phyloP scores from a whole-genome alignment of 2,329 filamentous ascomycete species.

The Coniochaeta ligniaria region DNA sequence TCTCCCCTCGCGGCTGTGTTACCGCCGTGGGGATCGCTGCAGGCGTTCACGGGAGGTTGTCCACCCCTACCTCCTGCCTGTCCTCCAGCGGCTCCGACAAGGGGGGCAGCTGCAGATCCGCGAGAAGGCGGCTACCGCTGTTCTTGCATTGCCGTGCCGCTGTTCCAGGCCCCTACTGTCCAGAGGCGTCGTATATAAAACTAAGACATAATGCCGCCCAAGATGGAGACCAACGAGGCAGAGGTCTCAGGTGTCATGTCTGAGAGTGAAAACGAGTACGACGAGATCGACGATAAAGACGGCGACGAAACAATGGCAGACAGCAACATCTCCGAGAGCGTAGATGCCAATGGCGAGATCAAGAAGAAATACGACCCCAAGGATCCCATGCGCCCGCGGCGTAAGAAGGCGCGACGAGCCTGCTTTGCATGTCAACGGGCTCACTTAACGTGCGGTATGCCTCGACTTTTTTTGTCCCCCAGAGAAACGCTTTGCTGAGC shows the following conservation, averaged over 20 bases:
- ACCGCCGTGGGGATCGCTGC: conserved; percentile 19
- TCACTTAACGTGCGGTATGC: conserved; percentile 96
- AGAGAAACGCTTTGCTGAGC: not conserved
- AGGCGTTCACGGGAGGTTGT: conserved; percentile 11
- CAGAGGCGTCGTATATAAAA: conserved; percentile 36
- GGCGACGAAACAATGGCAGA: conserved; percentile 47
- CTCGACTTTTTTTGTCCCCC: not conserved
- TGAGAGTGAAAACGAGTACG: conserved; percentile 51
- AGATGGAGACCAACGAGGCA: conserved; percentile 43
- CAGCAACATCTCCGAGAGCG: conserved; percentile 32
- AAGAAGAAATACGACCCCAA: conserved; percentile 76
- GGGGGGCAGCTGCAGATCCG: conserved; percentile 3
- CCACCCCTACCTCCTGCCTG: not conserved
- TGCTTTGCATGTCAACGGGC: conserved; percentile 97
- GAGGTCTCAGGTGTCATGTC: conserved; percentile 53
- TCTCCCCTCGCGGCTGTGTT: conserved; percentile 15
- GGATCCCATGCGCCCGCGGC: conserved; percentile 78
- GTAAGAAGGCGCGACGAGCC: conserved; percentile 92
- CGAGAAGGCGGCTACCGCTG: conserved; percentile 3
- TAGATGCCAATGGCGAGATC: conserved; percentile 40
- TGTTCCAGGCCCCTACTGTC: conserved; percentile 3
- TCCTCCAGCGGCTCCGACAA: not conserved
- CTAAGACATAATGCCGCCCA: conserved; percentile 48
- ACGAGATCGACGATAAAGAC: conserved; percentile 39
- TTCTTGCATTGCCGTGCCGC: conserved; percentile 13